Evolutionary conservation across 1,284 basidiomycete genomes (phyloP), one percentile per base, ranked within the genome.

Genomic region (Rhodotorula sp.): DNA sequence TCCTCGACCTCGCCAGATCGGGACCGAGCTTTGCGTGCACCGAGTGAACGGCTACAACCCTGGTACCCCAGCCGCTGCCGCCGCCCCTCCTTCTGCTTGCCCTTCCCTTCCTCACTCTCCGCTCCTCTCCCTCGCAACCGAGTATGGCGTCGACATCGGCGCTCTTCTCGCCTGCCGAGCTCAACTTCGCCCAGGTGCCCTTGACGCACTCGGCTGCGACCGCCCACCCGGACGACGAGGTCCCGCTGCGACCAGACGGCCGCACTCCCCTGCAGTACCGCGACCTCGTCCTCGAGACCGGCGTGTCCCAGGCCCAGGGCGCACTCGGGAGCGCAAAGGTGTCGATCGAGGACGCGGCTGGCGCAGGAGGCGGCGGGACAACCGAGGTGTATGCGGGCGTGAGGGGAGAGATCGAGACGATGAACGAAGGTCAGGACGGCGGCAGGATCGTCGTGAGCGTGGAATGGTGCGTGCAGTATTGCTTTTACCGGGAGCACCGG

Each of bases 341-440:
- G 1, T 10, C 25, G 2, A 45, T 74, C 7, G 70, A 74, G 16
- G 72, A 72, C 27, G 45, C 60, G 1, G 66, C 58, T 8, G 74
- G 72, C 1, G 57, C 66, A 0, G 68, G 54, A 1, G 68, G 68
- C 4, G 72, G 68, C 1, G 50, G 25, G 7, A 48, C 46, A 13
- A 76, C 70, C 9, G 68, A 74, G 63, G 49, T 76, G 19, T 70
- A 64, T 64, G 75, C 75, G 1, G 75, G 73, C 10, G 72, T 76
- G 10, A 53, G 71, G 53, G 75, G 67, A 8, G 75, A 76, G 56
- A 67, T 76, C 25, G 75, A 76, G 54, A 25, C 41, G 17, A 64
- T 72, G 25, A 58, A 48, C 1, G n/a, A 46, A 1, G 70, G 50
- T 0, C 67, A 74, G 23, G 55, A 66, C 4, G 66, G 64, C 16